Conservation (phyloP, 1,284 basidiomycete species). For the Naganishia liquefaciens region DNA sequence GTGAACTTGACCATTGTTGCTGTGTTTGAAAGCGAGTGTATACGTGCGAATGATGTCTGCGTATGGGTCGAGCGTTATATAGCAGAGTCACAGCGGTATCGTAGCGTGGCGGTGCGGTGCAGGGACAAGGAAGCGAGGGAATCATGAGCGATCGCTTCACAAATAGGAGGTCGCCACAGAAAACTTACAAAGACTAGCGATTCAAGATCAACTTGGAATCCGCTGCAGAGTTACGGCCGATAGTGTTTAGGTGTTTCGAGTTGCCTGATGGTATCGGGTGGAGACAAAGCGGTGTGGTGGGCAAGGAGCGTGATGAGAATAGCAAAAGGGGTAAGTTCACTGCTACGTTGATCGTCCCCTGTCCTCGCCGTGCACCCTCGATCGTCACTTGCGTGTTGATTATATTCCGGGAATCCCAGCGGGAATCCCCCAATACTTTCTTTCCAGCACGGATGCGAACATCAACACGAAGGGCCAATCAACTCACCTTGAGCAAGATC, state of each 20-base stretch:
- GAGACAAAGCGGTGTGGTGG: background rate
- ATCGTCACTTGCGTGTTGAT: background rate
- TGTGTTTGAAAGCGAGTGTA: slow-evolving; percentile 22
- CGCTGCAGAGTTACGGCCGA: background rate
- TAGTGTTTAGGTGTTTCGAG: background rate
- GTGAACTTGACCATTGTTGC: slow-evolving; percentile 29
- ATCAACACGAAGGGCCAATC: background rate
- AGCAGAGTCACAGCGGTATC: background rate
- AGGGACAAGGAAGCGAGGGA: background rate
- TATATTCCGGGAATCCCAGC: background rate
- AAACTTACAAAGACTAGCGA: slow-evolving; percentile 18
- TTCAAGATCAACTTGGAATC: slow-evolving; percentile 25
- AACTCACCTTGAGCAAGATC: slow-evolving; percentile 21
- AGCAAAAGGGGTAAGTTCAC: background rate
- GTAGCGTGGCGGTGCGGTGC: slow-evolving; percentile 6
- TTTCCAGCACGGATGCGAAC: background rate
- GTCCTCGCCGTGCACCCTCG: background rate
- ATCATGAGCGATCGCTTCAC: slow-evolving; percentile 10
- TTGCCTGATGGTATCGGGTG: background rate
- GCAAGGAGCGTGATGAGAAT: background rate
- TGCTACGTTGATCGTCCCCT: background rate
- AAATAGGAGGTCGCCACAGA: background rate
- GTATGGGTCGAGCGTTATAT: slow-evolving; percentile 6
- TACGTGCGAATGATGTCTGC: background rate
- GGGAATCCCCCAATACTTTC: background rate